These are phyloP conservation scores for Prunus kanzakura DNA, from an alignment of 306 rosid genomes.

Conservation along the genomic window DNA sequence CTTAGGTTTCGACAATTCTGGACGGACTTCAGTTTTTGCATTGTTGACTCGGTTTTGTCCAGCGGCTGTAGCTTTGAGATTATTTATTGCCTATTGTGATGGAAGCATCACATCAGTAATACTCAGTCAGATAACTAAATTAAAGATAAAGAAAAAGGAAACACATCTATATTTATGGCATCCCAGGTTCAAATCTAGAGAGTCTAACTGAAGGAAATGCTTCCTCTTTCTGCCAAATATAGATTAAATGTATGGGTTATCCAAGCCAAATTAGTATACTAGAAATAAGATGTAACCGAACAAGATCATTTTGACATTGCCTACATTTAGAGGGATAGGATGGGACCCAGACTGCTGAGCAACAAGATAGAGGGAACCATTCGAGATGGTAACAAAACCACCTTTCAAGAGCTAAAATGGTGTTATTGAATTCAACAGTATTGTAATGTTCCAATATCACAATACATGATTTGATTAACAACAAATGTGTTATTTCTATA, in stretches of 20 bases:
- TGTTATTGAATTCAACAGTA: neutral
- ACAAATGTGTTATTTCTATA: neutral
- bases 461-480: neutral
- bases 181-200: neutral
- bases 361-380: neutral
- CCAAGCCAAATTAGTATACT: neutral
- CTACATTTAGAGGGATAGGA: neutral
- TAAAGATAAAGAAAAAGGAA: neutral
- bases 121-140: conserved; percentile 11
- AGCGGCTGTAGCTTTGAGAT: conserved; percentile 67
- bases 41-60: conserved; percentile 44
- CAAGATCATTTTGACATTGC: neutral
- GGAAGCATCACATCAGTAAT: conserved; percentile 21
- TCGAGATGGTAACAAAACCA: neutral
- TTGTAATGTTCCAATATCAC: neutral
- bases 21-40: conserved; percentile 39
- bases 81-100: conserved; percentile 54
- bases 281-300: neutral
- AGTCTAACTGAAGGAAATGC: neutral
- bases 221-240: too few species aligned
- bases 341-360: neutral
- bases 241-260: neutral
- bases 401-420: neutral
- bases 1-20: conserved; percentile 33
- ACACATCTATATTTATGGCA: neutral